Evolutionary conservation across 306 rosid species (phyloP), one percentile per base, ranked within the genome.

Genomic region (Betula pendula): DNA sequence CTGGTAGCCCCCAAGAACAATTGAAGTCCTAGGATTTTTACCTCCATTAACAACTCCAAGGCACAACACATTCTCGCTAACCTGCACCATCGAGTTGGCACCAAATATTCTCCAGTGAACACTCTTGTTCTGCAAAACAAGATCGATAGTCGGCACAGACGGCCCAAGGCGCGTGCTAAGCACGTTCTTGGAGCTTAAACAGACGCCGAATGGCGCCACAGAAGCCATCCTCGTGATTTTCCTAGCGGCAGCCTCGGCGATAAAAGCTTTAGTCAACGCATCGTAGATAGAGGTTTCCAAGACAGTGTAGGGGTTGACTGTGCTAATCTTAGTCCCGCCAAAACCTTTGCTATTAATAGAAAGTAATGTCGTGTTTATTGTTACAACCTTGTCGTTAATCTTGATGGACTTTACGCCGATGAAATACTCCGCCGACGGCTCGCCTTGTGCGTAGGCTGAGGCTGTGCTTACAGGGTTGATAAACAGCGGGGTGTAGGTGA

Each of bases 271-370:
- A 0, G 88, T 86, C 38, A 93, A 63, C 0, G 96, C 91, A 53
- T 81, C 83, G 85, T 63, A 88, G 6, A 93, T 88, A 0, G 93
- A 88, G 4, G 52, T 79, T 59, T 91, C 89, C 22, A 93, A 68
- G 16, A 85, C 87, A 0, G 92, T 86, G 92, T 91, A 89, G 9
- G 92, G 89, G 25, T 87, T 60, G 35, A 90, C 90, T 0, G 93
- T 85, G 77, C 98, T 93, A 12, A 93, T 84, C 81, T 89, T 91
- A 1, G 97, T 87, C 38, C 98, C 98, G 0, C 97, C 97, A 14
- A 70, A 6, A 10, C 97, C 98, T 6, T 86, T 5, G 0, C 19
- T 1, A 29, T 89, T 55, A 27, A 88, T 82, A n/a, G 85, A 59
- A 44, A 91, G 71, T 71, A 91, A n/a, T 4, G 72, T 79, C 0